Evolutionary conservation across 2,329 filamentous ascomycete genomes (phyloP).

Genomic region (Tolypocladium sp.): DNA sequence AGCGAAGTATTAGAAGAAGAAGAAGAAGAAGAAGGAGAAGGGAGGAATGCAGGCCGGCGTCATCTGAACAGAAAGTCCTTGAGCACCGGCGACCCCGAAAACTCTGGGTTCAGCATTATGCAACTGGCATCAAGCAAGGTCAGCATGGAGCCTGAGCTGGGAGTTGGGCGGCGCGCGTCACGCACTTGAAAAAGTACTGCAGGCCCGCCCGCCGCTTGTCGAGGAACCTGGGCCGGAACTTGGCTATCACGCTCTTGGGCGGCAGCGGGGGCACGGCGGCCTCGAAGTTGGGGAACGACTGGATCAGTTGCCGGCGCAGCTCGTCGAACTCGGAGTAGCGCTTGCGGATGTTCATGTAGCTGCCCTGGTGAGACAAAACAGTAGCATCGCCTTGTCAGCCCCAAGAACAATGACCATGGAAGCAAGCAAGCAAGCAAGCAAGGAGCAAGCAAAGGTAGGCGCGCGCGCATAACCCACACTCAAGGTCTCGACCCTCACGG

Average conservation of each 20-base stretch:
- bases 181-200: constrained; percentile 89
- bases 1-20: neutral
- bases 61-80: constrained; percentile 13
- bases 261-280: constrained; percentile 84
- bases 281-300: constrained; percentile 75
- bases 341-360: constrained; percentile 53
- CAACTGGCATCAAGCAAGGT: constrained; percentile 7
- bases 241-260: constrained; percentile 83
- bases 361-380: constrained; percentile 32
- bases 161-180: constrained; percentile 7
- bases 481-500: constrained; percentile 78
- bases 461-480: constrained; percentile 45
- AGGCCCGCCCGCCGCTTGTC: constrained; percentile 75
- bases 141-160: neutral
- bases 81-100: constrained; percentile 13
- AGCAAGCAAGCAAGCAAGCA: neutral
- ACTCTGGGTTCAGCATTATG: constrained; percentile 12
- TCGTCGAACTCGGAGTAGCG: constrained; percentile 93
- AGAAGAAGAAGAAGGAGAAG: neutral
- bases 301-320: constrained; percentile 62
- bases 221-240: constrained; percentile 75
- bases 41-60: neutral
- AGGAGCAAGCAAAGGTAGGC: neutral
- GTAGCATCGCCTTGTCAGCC: neutral
- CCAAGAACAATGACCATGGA: neutral